Percentiles rank a stretch among this genome's conserved stretches.
These are phyloP conservation scores for Plicaturopsis crispa DNA, from an alignment of 768 basidiomycete species.

Conservation along the genomic window DNA sequence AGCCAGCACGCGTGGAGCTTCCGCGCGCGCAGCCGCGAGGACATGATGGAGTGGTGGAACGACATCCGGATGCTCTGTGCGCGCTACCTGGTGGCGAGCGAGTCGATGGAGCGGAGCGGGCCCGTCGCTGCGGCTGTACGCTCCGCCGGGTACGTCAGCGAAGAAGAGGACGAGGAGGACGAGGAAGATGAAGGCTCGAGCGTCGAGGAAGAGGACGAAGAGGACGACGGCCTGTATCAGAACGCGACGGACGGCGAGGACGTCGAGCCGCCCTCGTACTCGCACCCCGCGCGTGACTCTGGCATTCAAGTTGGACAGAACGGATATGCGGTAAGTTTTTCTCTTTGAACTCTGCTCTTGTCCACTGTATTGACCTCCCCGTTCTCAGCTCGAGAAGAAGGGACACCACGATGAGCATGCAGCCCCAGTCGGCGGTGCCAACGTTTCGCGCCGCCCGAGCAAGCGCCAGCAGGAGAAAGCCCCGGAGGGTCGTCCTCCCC, in stretches of 20 bases:
- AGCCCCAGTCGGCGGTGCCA: slow-evolving; percentile 20
- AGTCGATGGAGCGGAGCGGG: slow-evolving; percentile 87
- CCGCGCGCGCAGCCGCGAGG: slow-evolving; percentile 81
- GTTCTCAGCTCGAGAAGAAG: slow-evolving; percentile 30
- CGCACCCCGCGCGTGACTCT: slow-evolving; percentile 33
- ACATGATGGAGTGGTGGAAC: slow-evolving; percentile 99
- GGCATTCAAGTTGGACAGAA: slow-evolving; percentile 38
- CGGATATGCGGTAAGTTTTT: slow-evolving; percentile 53
- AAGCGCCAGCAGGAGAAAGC: slow-evolving; percentile 69
- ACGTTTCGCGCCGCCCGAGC: slow-evolving; percentile 36
- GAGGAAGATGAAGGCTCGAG: slow-evolving; percentile 49
- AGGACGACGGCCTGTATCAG: slow-evolving; percentile 38
- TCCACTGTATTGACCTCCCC: neutral
- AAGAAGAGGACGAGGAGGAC: slow-evolving; percentile 57
- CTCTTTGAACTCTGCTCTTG: neutral
- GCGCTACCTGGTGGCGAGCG: slow-evolving; percentile 88
- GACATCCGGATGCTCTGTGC: slow-evolving; percentile 92
- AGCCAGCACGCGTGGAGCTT: slow-evolving; percentile 80
- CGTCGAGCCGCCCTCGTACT: slow-evolving; percentile 55
- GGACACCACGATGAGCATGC: slow-evolving; percentile 15
- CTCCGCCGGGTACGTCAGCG: slow-evolving; percentile 80
- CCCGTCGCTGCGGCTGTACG: slow-evolving; percentile 91
- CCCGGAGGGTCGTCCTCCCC: slow-evolving; percentile 46
- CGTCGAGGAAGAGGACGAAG: slow-evolving; percentile 44
- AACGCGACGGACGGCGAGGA: slow-evolving; percentile 32